A percentile compares a stretch with the other conserved stretches of the same genome.
phyloP scores from a whole-genome alignment of 371 early-diverging fungal species.

The Mortierella sp. region DNA sequence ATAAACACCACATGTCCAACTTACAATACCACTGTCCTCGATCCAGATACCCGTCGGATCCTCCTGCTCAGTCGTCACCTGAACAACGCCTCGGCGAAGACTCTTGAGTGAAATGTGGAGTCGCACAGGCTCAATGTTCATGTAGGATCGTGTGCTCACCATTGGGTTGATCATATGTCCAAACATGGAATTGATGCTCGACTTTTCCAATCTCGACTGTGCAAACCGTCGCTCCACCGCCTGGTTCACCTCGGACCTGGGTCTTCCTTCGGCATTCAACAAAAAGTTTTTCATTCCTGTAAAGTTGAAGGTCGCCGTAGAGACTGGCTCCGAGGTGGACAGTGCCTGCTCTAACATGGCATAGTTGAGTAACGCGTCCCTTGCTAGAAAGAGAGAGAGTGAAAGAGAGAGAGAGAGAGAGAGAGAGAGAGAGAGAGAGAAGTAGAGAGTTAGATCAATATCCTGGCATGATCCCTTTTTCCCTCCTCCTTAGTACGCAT shows the following conservation, averaged over 20 bases:
- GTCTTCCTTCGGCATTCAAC: conserved; percentile 76
- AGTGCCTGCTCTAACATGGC: conserved; percentile 84
- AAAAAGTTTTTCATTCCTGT: conserved; percentile 72
- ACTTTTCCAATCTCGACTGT: conserved; percentile 69
- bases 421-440: not conserved
- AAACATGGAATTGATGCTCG: conserved; percentile 77
- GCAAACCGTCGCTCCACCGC: conserved; percentile 35
- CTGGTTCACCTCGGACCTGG: conserved; percentile 68
- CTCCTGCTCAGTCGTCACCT: conserved; percentile 63
- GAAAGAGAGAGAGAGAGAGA: not conserved
- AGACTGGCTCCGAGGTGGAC: conserved; percentile 55
- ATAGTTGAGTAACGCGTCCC: conserved; percentile 78
- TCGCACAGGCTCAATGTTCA: conserved; percentile 74
- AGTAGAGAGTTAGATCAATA: no score
- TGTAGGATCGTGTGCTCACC: conserved; percentile 84
- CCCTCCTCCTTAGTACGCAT: no score
- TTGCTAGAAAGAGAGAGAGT: conserved; percentile 53
- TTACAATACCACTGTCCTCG: conserved; percentile 84
- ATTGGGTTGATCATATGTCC: conserved; percentile 81
- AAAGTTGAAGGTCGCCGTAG: conserved; percentile 37
- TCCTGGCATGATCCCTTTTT: no score
- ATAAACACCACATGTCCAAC: no score
- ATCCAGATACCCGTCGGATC: conserved; percentile 68
- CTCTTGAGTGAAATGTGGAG: conserved; percentile 70
- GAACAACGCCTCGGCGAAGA: conserved; percentile 74